These are phyloP conservation scores for Xylariales sp. DNA, from an alignment of 2,329 filamentous ascomycete genomes.

Conservation along the genomic window DNA sequence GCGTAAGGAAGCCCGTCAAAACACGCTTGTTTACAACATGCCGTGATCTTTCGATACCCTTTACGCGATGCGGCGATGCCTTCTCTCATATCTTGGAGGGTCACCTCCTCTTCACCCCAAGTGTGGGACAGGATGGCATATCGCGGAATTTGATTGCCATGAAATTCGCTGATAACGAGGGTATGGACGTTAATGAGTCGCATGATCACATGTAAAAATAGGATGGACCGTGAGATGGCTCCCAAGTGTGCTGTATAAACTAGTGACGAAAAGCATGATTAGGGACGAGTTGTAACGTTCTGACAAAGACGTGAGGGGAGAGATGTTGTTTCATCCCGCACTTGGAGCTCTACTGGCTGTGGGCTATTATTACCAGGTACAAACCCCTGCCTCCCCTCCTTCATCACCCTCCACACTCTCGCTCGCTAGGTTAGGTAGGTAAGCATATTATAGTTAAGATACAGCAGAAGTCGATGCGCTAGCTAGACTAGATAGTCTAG, in stretches of 20 bases:
- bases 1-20: conserved; percentile 15
- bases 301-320: too few relatives aligned
- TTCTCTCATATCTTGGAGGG: conserved; percentile 27
- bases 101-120: conserved; percentile 31
- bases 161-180: conserved; percentile 10
- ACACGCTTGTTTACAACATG: conserved; percentile 16
- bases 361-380: too few relatives aligned
- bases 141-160: conserved; percentile 8
- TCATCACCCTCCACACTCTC: too few relatives aligned
- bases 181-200: conserved; percentile 21
- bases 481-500: too few relatives aligned
- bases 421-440: too few relatives aligned
- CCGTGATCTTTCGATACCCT: conserved; percentile 5
- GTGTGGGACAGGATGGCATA: conserved; percentile 29
- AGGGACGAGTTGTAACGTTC: background rate
- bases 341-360: too few relatives aligned
- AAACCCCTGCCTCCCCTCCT: too few relatives aligned
- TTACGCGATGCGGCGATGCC: conserved; percentile 13
- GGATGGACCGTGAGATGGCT: background rate
- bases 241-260: background rate
- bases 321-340: too few relatives aligned
- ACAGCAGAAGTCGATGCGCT: too few relatives aligned
- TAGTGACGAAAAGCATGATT: background rate
- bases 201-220: background rate
- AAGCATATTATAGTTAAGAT: too few relatives aligned